Evolutionary conservation across 495 filamentous ascomycete species (phyloP).

Genomic region (Aspergillus homomorphus): DNA sequence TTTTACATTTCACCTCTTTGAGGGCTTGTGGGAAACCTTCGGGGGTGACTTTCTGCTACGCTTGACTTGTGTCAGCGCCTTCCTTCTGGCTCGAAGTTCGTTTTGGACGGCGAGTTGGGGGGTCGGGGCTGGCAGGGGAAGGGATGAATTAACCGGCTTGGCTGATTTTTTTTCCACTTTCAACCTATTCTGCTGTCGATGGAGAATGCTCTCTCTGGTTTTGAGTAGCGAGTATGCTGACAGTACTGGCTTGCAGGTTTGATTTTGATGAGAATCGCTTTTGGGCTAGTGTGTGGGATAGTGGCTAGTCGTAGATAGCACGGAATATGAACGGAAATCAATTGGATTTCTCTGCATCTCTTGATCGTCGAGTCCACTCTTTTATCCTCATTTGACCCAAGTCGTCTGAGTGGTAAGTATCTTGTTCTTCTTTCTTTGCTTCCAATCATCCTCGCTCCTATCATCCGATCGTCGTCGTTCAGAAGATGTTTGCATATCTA

Average conservation of each 20-base stretch:
- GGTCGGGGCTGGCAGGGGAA: conserved; percentile 48
- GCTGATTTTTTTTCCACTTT: conserved; percentile 45
- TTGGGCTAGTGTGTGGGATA: not conserved
- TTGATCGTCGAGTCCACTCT: not conserved
- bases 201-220: not conserved
- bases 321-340: not conserved
- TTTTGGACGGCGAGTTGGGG: conserved; percentile 51
- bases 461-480: conserved; percentile 23
- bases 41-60: conserved; percentile 34
- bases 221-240: not conserved
- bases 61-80: conserved; percentile 41
- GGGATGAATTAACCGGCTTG: conserved; percentile 66
- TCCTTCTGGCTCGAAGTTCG: conserved; percentile 41
- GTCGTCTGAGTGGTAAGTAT: no score
- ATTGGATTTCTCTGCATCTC: not conserved
- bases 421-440: no score
- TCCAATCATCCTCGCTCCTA: not conserved
- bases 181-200: conserved; percentile 7
- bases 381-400: no score
- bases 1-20: conserved; percentile 7
- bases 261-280: not conserved
- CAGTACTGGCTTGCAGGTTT: not conserved
- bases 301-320: not conserved
- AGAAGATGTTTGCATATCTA: conserved; percentile 90
- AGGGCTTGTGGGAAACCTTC: not conserved